phyloP scores from a whole-genome alignment of 2,329 filamentous ascomycete genomes.

The Penicillium sumatraense region DNA sequence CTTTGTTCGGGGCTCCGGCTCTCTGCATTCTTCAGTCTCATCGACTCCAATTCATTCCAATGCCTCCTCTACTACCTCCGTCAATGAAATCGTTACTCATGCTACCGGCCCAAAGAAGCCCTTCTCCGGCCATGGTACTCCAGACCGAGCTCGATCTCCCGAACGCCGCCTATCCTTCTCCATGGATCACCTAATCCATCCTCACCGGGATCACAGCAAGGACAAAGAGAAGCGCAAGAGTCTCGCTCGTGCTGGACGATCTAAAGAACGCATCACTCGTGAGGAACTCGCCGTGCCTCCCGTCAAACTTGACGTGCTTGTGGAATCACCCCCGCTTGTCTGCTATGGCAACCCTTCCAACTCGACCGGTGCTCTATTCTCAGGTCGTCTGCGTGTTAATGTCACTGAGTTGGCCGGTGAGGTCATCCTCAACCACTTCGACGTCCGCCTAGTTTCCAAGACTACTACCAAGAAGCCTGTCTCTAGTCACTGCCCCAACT shows the following conservation, averaged over 20 bases:
- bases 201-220: constrained; percentile 45
- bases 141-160: constrained; percentile 39
- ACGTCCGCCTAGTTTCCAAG: constrained; percentile 72
- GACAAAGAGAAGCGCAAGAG: constrained; percentile 48
- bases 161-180: constrained; percentile 48
- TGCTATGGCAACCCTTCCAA: constrained; percentile 76
- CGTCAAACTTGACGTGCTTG: constrained; percentile 62
- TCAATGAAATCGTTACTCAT: constrained; percentile 38
- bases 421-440: constrained; percentile 71
- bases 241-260: constrained; percentile 39
- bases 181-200: constrained; percentile 51
- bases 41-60: constrained; percentile 37
- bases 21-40: constrained; percentile 33
- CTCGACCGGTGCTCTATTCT: constrained; percentile 84
- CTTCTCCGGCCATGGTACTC: constrained; percentile 18
- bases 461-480: constrained; percentile 82
- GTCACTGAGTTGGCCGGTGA: constrained; percentile 67
- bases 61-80: constrained; percentile 42
- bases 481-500: constrained; percentile 76
- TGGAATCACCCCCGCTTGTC: constrained; percentile 86
- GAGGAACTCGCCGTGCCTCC: constrained; percentile 43
- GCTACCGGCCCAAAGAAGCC: constrained; percentile 31
- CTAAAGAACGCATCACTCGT: constrained; percentile 40
- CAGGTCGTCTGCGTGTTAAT: constrained; percentile 76
- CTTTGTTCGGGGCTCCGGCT: constrained; percentile 42